phyloP scores from a whole-genome alignment of 2,329 filamentous ascomycete species.

The Aspergillus amoenus region DNA sequence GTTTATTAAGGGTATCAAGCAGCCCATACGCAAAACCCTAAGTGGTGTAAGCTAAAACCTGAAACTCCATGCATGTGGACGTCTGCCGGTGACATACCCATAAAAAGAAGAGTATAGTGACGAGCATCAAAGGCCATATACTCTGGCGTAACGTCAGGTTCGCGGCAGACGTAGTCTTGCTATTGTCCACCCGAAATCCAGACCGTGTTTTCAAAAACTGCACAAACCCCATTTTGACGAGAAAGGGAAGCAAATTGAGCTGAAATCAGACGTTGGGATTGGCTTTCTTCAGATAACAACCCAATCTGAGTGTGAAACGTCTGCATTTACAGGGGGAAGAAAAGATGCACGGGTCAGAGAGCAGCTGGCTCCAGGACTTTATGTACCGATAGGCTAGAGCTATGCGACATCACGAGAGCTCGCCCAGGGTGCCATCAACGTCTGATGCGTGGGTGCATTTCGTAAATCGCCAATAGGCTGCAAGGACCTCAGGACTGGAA shows the following conservation, averaged over 20 bases:
- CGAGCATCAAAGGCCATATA: conserved; percentile 44
- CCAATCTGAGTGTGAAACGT: neutral
- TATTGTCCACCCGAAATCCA: conserved; percentile 33
- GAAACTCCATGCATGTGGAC: neutral
- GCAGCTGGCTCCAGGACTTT: neutral
- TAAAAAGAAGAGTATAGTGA: conserved; percentile 53
- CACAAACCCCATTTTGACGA: conserved; percentile 28
- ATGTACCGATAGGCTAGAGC: conserved; percentile 1
- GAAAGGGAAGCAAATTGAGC: neutral
- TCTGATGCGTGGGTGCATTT: neutral
- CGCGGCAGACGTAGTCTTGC: conserved; percentile 40
- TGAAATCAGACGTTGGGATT: neutral
- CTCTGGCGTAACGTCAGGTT: conserved; percentile 46
- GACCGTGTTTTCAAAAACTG: conserved; percentile 32
- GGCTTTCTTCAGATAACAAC: neutral
- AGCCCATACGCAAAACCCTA: conserved; percentile 52
- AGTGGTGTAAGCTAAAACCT: neutral
- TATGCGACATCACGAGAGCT: conserved; percentile 6
- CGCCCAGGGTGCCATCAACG: neutral
- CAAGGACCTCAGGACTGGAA: neutral
- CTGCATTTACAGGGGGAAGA: neutral
- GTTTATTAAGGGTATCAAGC: conserved; percentile 53
- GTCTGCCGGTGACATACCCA: conserved; percentile 41
- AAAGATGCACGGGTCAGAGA: neutral
- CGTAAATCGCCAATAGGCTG: neutral